Evolutionary conservation across 495 filamentous ascomycete species (phyloP).

Genomic region (Lophiostoma macrostomum): DNA sequence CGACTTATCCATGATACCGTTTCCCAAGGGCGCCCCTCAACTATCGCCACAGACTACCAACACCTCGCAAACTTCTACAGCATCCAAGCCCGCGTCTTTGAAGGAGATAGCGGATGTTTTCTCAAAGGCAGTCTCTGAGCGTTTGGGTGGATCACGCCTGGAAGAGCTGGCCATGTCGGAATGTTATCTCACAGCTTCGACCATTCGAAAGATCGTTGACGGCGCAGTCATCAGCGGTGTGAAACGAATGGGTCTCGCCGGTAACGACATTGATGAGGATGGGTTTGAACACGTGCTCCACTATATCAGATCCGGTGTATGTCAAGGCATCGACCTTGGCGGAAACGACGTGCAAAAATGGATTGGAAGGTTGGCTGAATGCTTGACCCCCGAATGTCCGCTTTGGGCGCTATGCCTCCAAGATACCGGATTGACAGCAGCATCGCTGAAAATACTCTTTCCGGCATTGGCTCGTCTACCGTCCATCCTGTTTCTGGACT

Average conservation of each 20-base stretch:
- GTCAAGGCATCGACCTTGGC: slow-evolving; percentile 89
- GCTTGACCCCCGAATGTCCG: slow-evolving; percentile 58
- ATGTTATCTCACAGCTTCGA: slow-evolving; percentile 66
- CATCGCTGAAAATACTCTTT: slow-evolving; percentile 69
- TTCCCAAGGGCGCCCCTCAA: slow-evolving; percentile 53
- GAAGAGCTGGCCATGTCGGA: slow-evolving; percentile 82
- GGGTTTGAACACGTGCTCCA: slow-evolving; percentile 71
- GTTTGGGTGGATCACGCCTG: slow-evolving; percentile 70
- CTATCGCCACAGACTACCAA: slow-evolving; percentile 24
- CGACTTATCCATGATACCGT: slow-evolving; percentile 81
- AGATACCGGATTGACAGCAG: slow-evolving; percentile 74
- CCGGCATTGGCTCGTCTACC: slow-evolving; percentile 67
- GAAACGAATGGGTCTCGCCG: slow-evolving; percentile 74
- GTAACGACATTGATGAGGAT: slow-evolving; percentile 69
- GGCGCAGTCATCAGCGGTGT: slow-evolving; percentile 71
- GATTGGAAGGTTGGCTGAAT: slow-evolving; percentile 63
- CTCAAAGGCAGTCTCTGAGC: slow-evolving; percentile 68
- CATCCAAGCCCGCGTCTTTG: not conserved
- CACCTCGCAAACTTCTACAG: slow-evolving; percentile 16
- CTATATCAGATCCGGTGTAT: slow-evolving; percentile 69
- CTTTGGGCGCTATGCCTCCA: slow-evolving; percentile 83
- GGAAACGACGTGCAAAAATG: slow-evolving; percentile 78
- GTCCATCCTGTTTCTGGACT: slow-evolving; percentile 83
- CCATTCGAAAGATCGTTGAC: slow-evolving; percentile 70
- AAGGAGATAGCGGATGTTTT: slow-evolving; percentile 59